These are phyloP conservation scores for Volvox reticuliferus DNA, from an alignment of 139 green algal species.

Conservation along the genomic window DNA sequence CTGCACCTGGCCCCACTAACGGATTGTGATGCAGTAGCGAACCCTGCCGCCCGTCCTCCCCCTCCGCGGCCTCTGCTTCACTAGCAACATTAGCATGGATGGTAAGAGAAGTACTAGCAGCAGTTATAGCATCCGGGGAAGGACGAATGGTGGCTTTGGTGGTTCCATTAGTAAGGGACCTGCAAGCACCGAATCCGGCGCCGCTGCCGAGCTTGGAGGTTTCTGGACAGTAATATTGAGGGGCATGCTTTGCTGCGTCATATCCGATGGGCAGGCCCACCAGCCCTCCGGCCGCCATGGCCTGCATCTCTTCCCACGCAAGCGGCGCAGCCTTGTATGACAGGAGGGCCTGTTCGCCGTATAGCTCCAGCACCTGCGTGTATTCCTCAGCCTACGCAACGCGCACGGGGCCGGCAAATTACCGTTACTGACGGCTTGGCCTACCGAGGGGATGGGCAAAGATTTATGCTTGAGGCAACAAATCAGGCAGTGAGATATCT, in stretches of 20 bases:
- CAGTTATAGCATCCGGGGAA: background rate
- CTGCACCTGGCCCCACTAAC: background rate
- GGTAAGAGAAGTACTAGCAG: no score
- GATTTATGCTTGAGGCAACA: background rate
- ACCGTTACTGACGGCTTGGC: background rate
- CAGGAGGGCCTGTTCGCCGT: background rate
- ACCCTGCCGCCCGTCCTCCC: background rate
- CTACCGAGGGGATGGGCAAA: background rate
- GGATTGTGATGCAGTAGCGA: background rate
- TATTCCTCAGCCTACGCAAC: conserved; percentile 34
- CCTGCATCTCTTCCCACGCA: conserved; percentile 38
- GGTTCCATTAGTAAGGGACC: background rate
- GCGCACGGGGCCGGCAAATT: background rate
- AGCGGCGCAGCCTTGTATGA: conserved; percentile 7
- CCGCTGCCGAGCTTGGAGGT: background rate
- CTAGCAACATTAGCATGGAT: no score
- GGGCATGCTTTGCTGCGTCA: background rate
- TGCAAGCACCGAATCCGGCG: background rate
- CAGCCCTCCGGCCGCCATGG: background rate
- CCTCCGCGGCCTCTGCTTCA: background rate
- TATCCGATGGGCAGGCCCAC: conserved; percentile 35
- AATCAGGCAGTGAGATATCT: background rate
- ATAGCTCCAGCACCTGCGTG: background rate
- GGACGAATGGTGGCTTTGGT: background rate
- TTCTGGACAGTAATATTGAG: background rate